Base-by-base conservation (phyloP, 2,329 filamentous ascomycete species). In the Aspergillus sp. region DNA sequence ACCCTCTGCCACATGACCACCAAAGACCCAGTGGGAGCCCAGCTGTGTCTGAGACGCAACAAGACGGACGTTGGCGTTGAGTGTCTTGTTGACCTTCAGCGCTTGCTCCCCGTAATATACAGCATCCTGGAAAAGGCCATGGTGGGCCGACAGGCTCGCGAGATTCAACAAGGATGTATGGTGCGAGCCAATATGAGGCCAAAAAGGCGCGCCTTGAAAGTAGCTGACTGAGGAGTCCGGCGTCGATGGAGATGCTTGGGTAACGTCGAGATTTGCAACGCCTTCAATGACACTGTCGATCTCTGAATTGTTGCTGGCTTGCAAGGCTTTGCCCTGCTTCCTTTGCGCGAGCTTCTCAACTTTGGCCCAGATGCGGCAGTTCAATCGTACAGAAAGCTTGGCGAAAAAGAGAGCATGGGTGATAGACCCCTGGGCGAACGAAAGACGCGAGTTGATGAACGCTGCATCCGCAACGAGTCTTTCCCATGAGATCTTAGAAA, bases 71-170 rank as follows among this genome's bases (percentile, higher is more conserved):
- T 78, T 73, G 0, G 85, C 82, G 42, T 78, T 73, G 6, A 86
- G 79, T n/a, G 78, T 80, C 48, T 77, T 75, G 26, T 87, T 87
- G 49, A 94, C 79, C 58, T 85, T 88, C 45, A 85, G 74, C 0
- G 89, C 89, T 57, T 93, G 86, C 55, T 96, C 85, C 1, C 85
- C 83, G 56, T 94, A 94, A 62, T 90, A 93, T 0, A 91, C 71
- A 2, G 91, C 91, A 63, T 97, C 91, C 50, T 88, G 83, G 53
- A 89, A 88, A 68, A 94, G 79, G 29, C 93, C 93, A 52, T 93
- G 79, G 53, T 94, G 85, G 1, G 85, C 81, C 56, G 90, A 95
- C 1, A 94, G 73, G 3, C 78, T 77, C 0, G 88, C 88, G 3
- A 95, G 77, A 48, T 89, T 83, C 49, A 83, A 68, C 9, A 94